Evolutionary conservation across 2,329 filamentous ascomycete genomes (phyloP), one percentile per base, ranked within the genome.

Genomic region (Colletotrichum incanum): DNA sequence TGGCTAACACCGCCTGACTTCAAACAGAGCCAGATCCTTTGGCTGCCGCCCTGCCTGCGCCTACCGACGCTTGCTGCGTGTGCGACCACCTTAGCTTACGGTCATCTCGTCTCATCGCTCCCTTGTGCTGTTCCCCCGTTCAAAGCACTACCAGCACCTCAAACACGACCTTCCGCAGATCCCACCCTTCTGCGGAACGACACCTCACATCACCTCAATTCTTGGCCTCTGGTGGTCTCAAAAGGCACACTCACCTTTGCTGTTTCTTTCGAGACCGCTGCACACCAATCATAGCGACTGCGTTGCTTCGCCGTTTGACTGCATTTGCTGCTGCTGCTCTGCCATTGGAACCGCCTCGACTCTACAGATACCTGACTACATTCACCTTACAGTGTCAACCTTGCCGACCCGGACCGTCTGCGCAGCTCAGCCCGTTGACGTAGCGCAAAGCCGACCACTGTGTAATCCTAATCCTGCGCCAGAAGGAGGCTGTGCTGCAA

Each of bases 401-500:
- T 63, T n/a, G 28, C 37, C 50, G 12, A 26, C 9, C 49, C 26
- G 52, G 20, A 37, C 45, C 69, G 39, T 56, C 55, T 58, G 52
- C 65, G 61, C 43, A 41, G 11, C 54, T 69, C 69, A 39, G 52
- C 67, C 67, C 61, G 62, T 71, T 73, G 66, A 73, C 68, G 71
- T 72, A 72, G 63, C 68, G 50, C 68, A 60, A 62, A 59, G n/a
- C 47, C 71, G 62, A 61, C 50, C 49, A 64, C 58, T 60, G 62
- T 72, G 71, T 68, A 73, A 73, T 74, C 67, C 73, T 71, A 73
- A 65, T 54, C 67, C 71, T 75, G 75, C 74, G 73, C 73, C 73
- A 72, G 76, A 76, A 77, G 73, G 76, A 76, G 76, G 76, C 75
- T 78, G 77, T 77, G 77, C 77, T 74, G 70, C 71, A 73, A 73